Evolutionary conservation across 352 stramenopile genomes (phyloP).

Genomic region (Phytophthora lateralis): DNA sequence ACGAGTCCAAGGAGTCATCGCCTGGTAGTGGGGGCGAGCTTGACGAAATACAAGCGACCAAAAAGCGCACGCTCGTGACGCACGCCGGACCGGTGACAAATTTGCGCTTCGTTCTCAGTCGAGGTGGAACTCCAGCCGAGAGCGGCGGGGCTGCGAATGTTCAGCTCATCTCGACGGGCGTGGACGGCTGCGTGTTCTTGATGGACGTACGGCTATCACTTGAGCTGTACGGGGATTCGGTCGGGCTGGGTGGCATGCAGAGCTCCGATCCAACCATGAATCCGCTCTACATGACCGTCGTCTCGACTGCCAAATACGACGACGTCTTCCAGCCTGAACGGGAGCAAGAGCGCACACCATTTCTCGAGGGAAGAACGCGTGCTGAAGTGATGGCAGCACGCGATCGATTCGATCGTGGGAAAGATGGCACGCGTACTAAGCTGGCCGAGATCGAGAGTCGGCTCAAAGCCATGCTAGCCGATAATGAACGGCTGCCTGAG

Average conservation of each 20-base stretch:
- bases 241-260: constrained; percentile 10
- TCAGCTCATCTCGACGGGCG: constrained; percentile 64
- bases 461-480: constrained; percentile 68
- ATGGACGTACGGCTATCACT: constrained; percentile 54
- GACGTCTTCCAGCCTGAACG: constrained; percentile 58
- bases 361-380: constrained; percentile 46
- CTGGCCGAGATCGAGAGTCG: constrained; percentile 70
- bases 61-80: constrained; percentile 68
- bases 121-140: constrained; percentile 8
- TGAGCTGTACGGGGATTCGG: constrained; percentile 39
- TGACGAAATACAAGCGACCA: constrained; percentile 67
- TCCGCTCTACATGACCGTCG: constrained; percentile 63
- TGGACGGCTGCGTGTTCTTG: constrained; percentile 69
- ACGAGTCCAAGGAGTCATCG: constrained; percentile 1
- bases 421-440: constrained; percentile 65
- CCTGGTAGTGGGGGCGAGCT: constrained; percentile 39
- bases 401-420: constrained; percentile 67
- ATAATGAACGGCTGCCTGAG: constrained; percentile 74
- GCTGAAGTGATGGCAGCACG: constrained; percentile 44
- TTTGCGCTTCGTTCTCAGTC: constrained; percentile 51
- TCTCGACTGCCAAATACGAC: constrained; percentile 77
- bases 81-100: constrained; percentile 66
- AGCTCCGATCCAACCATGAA: constrained; percentile 38
- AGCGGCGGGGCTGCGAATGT: constrained; percentile 33
- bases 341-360: constrained; percentile 42